These are phyloP conservation scores for Brassica carinata DNA, from an alignment of 345 rosid species.

Conservation along the genomic window DNA sequence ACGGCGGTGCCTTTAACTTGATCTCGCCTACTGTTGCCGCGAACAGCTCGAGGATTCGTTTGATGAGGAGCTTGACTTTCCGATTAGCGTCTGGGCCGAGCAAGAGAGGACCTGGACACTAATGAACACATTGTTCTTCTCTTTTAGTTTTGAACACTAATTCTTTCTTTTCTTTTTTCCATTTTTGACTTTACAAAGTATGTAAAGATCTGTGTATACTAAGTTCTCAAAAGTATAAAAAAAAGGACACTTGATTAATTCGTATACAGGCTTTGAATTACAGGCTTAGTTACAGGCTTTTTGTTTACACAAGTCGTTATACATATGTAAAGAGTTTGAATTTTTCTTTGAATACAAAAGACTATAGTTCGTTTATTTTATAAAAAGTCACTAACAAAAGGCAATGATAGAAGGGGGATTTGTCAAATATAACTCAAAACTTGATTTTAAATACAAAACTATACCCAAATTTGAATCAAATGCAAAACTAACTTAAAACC, in stretches of 20 bases:
- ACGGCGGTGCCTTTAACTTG: slow-evolving; percentile 24
- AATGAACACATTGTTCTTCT: background rate
- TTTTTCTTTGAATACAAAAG: background rate
- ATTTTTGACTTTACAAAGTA: slow-evolving; percentile 23
- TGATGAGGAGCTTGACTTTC: slow-evolving; percentile 48
- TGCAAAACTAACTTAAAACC: no score
- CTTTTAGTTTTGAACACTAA: background rate
- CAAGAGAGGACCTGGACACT: slow-evolving; percentile 78
- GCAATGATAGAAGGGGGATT: no score
- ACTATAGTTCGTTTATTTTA: no score
- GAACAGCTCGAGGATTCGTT: slow-evolving; percentile 25
- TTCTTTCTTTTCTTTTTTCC: background rate
- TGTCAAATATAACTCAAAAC: no score
- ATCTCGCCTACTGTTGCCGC: slow-evolving; percentile 35
- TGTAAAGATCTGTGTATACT: slow-evolving; percentile 24
- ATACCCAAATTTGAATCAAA: no score
- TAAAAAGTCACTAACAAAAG: no score
- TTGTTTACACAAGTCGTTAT: slow-evolving; percentile 31
- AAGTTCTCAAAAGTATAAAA: no score
- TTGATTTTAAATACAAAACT: no score
- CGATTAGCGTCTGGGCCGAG: slow-evolving; percentile 79
- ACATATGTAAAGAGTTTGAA: slow-evolving; percentile 26
- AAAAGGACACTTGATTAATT: background rate
- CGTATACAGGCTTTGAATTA: slow-evolving; percentile 18
- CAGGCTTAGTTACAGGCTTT: slow-evolving; percentile 22